Percentiles rank a stretch among this genome's conserved stretches.
Conservation (phyloP, 148 eudicot species). For the Fagopyrum homotropicum region DNA sequence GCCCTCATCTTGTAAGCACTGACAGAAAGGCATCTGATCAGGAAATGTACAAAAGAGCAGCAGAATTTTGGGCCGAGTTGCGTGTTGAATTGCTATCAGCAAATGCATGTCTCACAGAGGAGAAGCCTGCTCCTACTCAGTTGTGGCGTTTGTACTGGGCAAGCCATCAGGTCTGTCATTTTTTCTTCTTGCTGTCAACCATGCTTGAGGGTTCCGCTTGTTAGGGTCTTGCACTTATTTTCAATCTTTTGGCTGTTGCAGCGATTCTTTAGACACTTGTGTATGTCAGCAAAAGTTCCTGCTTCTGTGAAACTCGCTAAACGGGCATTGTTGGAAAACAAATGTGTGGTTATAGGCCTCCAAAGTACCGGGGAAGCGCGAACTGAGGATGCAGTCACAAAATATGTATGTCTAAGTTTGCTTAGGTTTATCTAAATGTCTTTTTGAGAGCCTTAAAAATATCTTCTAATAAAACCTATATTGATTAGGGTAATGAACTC, state of each 20-base stretch:
- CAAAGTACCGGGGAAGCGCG: constrained; percentile 99
- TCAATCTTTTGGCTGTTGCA: constrained; percentile 28
- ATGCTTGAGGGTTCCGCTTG: not conserved
- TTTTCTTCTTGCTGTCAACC: not conserved
- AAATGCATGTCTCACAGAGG: constrained; percentile 45
- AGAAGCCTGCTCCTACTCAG: constrained; percentile 73
- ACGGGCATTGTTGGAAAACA: constrained; percentile 63
- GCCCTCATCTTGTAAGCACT: constrained; percentile 1
- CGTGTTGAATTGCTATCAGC: constrained; percentile 80
- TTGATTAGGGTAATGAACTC: constrained; percentile 74
- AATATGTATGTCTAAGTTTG: constrained; percentile 52
- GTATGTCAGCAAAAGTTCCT: constrained; percentile 98
- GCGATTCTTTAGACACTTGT: constrained; percentile 97
- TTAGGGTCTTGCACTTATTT: constrained; percentile 10
- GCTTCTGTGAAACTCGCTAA: constrained; percentile 66
- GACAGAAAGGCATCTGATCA: constrained; percentile 19
- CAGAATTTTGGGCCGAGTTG: constrained; percentile 96
- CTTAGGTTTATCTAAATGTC: not conserved
- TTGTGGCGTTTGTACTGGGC: constrained; percentile 99
- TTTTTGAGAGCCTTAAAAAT: not conserved
- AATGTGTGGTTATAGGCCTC: constrained; percentile 89
- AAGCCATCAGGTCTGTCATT: constrained; percentile 70
- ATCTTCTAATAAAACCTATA: not conserved
- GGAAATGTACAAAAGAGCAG: constrained; percentile 85
- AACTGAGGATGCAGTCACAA: constrained; percentile 93